Base-by-base conservation (phyloP, 148 eudicot genomes). In the Euryodendron excelsum region DNA sequence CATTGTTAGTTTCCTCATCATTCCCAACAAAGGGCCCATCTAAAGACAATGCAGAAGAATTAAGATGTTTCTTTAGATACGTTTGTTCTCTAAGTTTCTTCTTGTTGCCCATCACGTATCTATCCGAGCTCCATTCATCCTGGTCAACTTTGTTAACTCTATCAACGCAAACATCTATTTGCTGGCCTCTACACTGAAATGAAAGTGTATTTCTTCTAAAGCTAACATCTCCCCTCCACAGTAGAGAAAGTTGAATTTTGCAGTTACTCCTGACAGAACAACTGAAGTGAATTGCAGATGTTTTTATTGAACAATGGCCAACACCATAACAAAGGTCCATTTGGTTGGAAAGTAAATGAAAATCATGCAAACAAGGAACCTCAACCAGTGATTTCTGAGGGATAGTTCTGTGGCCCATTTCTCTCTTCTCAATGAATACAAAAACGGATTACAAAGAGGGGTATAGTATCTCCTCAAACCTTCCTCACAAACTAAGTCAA, bases 1-100 rank as follows among this genome's bases (percentile, higher is more conserved):
- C 62, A 66, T 90, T 91, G 85, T 95, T 93, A 13, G 80, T 86
- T n/a, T 78, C 84, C 84, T 90, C 94, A 69, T 88, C 84, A 67
- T 93, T 93, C 23, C 75, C 89, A 37, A 88, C 85, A 80, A 90
- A 90, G 28, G 82, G 80, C 63, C 93, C 92, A 75, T 88, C 86
- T 8, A 76, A 69, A 47, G 77, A 81, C 25, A 61, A 52, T 58
- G 25, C 48, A 25, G 80, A 55, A 17, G 67, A 44, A 58, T 73
- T 56, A 72, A 52, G 41, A 72, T 85, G 76, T 73, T 77, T 83
- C 62, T 84, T 84, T 28, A 81, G 36, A 59, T 27, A 10, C 1
- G 65, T 61, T 62, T 80, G 73, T 53, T 77, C 81, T 64, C 72
- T 67, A 14, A 55, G 34, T 73, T 66, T 87, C 79, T 80, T 85